Base-by-base conservation (phyloP, 805 yeast species). In the Metschnikowia kunwiensis region DNA sequence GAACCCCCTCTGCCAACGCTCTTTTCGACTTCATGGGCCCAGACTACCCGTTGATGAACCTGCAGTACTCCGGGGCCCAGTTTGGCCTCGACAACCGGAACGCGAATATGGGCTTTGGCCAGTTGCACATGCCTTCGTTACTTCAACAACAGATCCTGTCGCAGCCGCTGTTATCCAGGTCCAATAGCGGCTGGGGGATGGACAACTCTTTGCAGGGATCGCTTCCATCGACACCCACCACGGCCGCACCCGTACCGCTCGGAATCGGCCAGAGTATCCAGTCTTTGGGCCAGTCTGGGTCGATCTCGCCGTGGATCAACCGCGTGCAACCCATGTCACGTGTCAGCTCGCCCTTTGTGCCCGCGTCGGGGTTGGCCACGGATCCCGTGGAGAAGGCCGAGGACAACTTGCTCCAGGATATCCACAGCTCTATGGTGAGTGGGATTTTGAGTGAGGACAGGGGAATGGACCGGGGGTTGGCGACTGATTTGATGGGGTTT, bases 251-350 rank as follows among this genome's bases (percentile, higher is more conserved):
- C 17, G 55, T 55, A 5, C 51, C 53, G 2, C 35, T 55, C 24
- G 40, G 53, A 10, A 30, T 41, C 15, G 30, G 35, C 21, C 46
- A 32, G 25, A 16, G 29, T 5, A 23, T 34, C 5, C 34, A 33
- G 2, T 52, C 51, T 25, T 40, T 61, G 30, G 43, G 47, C 25
- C 70, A 62, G 42, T 63, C 68, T 3, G 53, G 68, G 12, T 69
- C 71, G 4, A 49, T 64, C 32, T 67, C 72, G 5, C 73, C 73
- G 5, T 68, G 72, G 74, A 35, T 57, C 24, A 44, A 64, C 7
- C 55, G 61, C 9, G 52, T 55, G 10, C 65, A 56, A 33, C 47
- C 61, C 5, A 57, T 43, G 40, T 63, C 70, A 3, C 51, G 73
- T 16, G 68, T 59, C 14, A 58, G 54, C 37, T 65, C 72, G 5